Base-by-base conservation (phyloP, 495 filamentous ascomycete species). In the Podospora didyma region DNA sequence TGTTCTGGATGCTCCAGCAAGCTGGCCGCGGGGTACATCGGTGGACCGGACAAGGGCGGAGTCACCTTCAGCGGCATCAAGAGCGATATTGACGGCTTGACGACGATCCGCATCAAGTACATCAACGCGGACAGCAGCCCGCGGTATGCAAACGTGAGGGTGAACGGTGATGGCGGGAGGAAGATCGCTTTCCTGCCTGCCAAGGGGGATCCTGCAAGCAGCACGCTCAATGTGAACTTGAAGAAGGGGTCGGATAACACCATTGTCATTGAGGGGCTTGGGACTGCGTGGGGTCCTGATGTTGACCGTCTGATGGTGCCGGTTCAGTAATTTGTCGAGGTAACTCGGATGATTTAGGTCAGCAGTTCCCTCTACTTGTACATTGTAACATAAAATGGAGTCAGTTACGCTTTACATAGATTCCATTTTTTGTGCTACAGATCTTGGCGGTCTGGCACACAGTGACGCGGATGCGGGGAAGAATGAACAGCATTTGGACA, bases 261-360 rank as follows among this genome's bases (percentile, higher is more conserved):
- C 3, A 61, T 86, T 39, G 71, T 68, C n/a, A 69, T 85, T 53
- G 69, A 74, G 54, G 78, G 76, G 10, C 62, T 75, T 37, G 70
- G 68, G 49, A 70, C 62, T 10, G 77, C 68, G 0, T 85, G 73
- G 73, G 77, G 76, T 0, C 78, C 82, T n/a, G 79, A 84, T 74
- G 60, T 84, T 16, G 80, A 85, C 63, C 66, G 77, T 10, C 62
- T 84, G 54, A 72, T 83, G 64, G 81, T 85, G 3, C 82, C 82
- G 11, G 63, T 71, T 10, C 49, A 63, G 60, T 65, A 53, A 42
- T 42, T 10, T 9, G n/a, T 42, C n/a, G n/a, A n/a, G n/a, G n/a
- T n/a, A n/a, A n/a, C n/a, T n/a, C n/a, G n/a, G n/a, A n/a, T n/a
- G n/a, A n/a, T n/a, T n/a, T n/a, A n/a, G n/a, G n/a, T n/a, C n/a